Evolutionary conservation across 2,329 filamentous ascomycete species (phyloP).

Genomic region (Paraphoma chrysanthemicola): DNA sequence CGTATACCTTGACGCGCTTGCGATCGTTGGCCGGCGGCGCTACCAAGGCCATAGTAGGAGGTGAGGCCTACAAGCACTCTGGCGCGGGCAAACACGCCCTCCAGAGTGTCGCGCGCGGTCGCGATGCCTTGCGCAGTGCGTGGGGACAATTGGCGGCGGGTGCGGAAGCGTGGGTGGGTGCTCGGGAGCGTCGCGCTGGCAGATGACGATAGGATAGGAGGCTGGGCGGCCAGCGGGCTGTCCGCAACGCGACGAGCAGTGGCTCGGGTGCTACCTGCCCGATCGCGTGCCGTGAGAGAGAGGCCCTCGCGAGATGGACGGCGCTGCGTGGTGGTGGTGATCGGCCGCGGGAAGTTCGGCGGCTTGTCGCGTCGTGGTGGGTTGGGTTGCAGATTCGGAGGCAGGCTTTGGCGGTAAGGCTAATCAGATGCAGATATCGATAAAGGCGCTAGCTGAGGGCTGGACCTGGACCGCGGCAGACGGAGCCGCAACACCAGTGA

Average conservation of each 20-base stretch:
- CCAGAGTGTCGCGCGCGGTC: constrained; percentile 42
- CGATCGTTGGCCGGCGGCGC: constrained; percentile 57
- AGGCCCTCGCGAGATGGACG: constrained; percentile 12
- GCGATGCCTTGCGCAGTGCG: constrained; percentile 32
- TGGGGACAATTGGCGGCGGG: constrained; percentile 15
- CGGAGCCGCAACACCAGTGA: constrained; percentile 8
- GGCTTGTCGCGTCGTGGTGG: constrained; percentile 26
- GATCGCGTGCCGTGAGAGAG: constrained; percentile 7
- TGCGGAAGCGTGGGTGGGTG: constrained; percentile 18
- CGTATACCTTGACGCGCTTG: constrained; percentile 94
- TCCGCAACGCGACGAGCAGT: constrained; percentile 16
- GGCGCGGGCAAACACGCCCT: constrained; percentile 41
- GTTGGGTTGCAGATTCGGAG: constrained; percentile 11
- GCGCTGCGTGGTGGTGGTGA: constrained; percentile 16
- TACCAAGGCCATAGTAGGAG: constrained; percentile 48
- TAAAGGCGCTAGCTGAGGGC: constrained; percentile 13
- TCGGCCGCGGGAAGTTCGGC: constrained; percentile 22
- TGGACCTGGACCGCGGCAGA: constrained; percentile 10
- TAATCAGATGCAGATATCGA: constrained; percentile 20
- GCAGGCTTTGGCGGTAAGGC: constrained; percentile 6
- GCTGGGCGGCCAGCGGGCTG: constrained; percentile 16
- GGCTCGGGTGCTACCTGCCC: constrained; percentile 3
- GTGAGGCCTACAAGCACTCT: constrained; percentile 38
- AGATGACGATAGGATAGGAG: constrained; percentile 25
- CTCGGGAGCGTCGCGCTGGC: constrained; percentile 26